phyloP scores from a whole-genome alignment of 2,329 filamentous ascomycete genomes.

The Cryoendolithus antarcticus region DNA sequence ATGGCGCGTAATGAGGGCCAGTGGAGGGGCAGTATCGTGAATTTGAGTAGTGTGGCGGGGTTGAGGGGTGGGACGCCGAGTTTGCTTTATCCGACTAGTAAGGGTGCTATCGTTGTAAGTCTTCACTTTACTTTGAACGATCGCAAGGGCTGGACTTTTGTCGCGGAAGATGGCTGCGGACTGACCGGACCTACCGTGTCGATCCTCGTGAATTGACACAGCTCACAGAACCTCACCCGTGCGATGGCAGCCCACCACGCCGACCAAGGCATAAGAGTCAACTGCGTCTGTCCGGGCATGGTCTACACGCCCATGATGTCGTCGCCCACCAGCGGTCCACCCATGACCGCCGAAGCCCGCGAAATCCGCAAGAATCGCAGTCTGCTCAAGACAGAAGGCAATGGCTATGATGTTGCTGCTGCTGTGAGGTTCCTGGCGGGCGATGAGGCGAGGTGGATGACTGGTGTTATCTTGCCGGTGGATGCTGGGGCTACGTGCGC shows the following conservation, averaged over 20 bases:
- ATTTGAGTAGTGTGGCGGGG: constrained; percentile 25
- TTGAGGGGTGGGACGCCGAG: constrained; percentile 18
- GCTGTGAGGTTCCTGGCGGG: constrained; percentile 41
- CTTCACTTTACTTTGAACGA: neutral
- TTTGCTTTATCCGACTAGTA: constrained; percentile 23
- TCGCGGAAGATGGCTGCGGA: no score
- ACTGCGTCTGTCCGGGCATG: constrained; percentile 41
- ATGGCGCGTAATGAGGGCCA: constrained; percentile 20
- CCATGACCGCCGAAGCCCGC: constrained; percentile 38
- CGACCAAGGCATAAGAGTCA: constrained; percentile 38
- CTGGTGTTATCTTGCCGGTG: constrained; percentile 34
- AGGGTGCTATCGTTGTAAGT: constrained; percentile 26
- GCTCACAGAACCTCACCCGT: constrained; percentile 36
- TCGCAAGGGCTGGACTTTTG: neutral
- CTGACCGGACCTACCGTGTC: no score
- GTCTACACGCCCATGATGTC: constrained; percentile 29
- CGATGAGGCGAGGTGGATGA: constrained; percentile 41
- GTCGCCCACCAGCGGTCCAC: constrained; percentile 20
- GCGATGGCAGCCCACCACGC: constrained; percentile 46
- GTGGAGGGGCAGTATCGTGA: constrained; percentile 24
- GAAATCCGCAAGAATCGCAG: constrained; percentile 38
- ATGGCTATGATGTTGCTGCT: constrained; percentile 41
- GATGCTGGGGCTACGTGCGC: constrained; percentile 37
- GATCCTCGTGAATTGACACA: no score
- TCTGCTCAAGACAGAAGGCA: constrained; percentile 42